Conservation (phyloP, 139 green algal genomes). For the Chlorella ohadii region DNA sequence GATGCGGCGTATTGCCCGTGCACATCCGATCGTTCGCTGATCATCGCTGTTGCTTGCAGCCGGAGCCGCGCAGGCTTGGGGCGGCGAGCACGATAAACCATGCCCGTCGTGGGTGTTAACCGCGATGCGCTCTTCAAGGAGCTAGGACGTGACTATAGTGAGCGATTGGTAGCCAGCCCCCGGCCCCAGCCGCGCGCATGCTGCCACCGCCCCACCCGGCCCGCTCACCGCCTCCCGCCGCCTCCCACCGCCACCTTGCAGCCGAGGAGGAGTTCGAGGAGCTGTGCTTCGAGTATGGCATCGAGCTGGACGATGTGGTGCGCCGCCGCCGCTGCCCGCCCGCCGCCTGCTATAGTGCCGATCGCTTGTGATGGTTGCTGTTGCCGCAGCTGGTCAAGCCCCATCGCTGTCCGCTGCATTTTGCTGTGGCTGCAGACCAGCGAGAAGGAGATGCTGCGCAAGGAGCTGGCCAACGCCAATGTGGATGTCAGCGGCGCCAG, state of each 20-base stretch:
- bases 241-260: slow-evolving; percentile 51
- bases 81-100: slow-evolving; percentile 39
- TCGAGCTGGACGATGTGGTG: slow-evolving; percentile 99
- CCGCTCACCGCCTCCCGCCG: background rate
- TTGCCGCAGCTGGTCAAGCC: background rate
- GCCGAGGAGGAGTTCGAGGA: slow-evolving; percentile 97
- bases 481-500: slow-evolving; percentile 48
- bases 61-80: background rate
- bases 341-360: background rate
- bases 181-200: background rate
- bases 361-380: background rate
- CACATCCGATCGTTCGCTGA: too few relatives aligned
- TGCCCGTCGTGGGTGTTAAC: slow-evolving; percentile 92
- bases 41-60: background rate
- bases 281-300: slow-evolving; percentile 99
- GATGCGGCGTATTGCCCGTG: too few relatives aligned
- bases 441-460: slow-evolving; percentile 92
- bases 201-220: background rate
- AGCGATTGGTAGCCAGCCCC: slow-evolving; percentile 31
- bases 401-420: background rate
- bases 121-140: slow-evolving; percentile 91
- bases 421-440: slow-evolving; percentile 71
- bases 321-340: slow-evolving; percentile 23
- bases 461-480: slow-evolving; percentile 72
- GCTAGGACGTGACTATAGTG: slow-evolving; percentile 90